Evolutionary conservation across 805 yeast species (phyloP).

Genomic region (Yarrowia keelungensis): DNA sequence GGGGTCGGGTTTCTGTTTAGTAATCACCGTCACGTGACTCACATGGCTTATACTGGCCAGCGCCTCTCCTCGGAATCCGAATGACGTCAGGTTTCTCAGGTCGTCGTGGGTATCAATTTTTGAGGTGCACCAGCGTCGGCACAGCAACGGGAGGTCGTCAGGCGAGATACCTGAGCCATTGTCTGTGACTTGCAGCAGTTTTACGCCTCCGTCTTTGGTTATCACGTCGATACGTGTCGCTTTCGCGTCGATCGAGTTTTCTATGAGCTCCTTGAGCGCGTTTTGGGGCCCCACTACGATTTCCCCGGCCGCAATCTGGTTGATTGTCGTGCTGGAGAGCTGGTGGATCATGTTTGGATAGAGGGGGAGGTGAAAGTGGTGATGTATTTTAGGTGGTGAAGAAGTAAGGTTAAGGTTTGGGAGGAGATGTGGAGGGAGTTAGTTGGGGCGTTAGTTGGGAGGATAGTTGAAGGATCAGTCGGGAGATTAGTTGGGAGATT

Average conservation of each 20-base stretch:
- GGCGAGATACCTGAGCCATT: slow-evolving; percentile 80
- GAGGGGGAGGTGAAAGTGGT: background rate
- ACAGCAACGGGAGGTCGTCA: slow-evolving; percentile 78
- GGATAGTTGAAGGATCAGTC: no score
- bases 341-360: slow-evolving; percentile 47
- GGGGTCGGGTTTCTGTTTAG: slow-evolving; percentile 65
- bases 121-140: slow-evolving; percentile 92
- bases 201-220: slow-evolving; percentile 92
- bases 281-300: slow-evolving; percentile 92
- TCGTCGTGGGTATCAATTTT: slow-evolving; percentile 80
- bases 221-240: slow-evolving; percentile 75
- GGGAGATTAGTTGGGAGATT: no score
- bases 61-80: slow-evolving; percentile 97
- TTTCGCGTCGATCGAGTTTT: slow-evolving; percentile 89
- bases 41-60: slow-evolving; percentile 92
- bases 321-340: slow-evolving; percentile 76
- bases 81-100: slow-evolving; percentile 70
- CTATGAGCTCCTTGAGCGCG: slow-evolving; percentile 91
- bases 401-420: no score
- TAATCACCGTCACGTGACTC: slow-evolving; percentile 77
- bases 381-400: no score
- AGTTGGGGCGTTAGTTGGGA: no score
- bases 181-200: slow-evolving; percentile 84
- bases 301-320: slow-evolving; percentile 96
- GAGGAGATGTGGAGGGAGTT: no score